A percentile compares a stretch with the other conserved stretches of the same genome.
Conservation (phyloP, 2,329 filamentous ascomycete genomes). For the Pseudogymnoascus sp. region DNA sequence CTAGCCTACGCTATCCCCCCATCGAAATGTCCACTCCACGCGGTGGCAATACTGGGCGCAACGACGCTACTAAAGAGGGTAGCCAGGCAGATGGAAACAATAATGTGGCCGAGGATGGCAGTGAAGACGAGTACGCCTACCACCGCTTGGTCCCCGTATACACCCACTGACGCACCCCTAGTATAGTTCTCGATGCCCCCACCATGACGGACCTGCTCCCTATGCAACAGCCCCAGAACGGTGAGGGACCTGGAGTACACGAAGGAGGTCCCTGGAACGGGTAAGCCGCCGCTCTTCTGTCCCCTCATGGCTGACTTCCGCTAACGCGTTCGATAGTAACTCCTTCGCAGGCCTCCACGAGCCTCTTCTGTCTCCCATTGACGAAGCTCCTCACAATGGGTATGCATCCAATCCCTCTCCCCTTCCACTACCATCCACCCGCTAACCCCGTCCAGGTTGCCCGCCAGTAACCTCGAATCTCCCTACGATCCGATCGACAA, state of each 20-base stretch:
- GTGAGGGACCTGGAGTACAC: not conserved
- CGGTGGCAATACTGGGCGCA: not conserved
- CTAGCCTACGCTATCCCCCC: not conserved
- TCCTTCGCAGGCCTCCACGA: not conserved
- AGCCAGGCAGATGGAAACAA: too few species aligned
- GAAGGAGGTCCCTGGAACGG: not conserved
- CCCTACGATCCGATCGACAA: not conserved
- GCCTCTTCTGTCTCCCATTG: not conserved
- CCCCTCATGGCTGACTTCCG: too few species aligned
- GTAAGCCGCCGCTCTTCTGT: not conserved
- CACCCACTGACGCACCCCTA: not conserved
- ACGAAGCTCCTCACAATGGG: not conserved
- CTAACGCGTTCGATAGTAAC: not conserved
- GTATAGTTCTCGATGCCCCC: not conserved
- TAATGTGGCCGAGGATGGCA: not conserved
- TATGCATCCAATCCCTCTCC: not conserved
- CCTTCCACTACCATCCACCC: not conserved
- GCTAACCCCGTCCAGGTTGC: not conserved
- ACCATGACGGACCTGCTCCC: not conserved
- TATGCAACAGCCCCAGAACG: not conserved
- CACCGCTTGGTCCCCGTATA: not conserved
- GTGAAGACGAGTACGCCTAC: not conserved
- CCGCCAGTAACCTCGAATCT: not conserved
- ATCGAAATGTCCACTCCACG: not conserved
- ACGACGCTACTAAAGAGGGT: not conserved